Conservation (phyloP, 2,329 filamentous ascomycete genomes). For the Diaporthe sp. region DNA sequence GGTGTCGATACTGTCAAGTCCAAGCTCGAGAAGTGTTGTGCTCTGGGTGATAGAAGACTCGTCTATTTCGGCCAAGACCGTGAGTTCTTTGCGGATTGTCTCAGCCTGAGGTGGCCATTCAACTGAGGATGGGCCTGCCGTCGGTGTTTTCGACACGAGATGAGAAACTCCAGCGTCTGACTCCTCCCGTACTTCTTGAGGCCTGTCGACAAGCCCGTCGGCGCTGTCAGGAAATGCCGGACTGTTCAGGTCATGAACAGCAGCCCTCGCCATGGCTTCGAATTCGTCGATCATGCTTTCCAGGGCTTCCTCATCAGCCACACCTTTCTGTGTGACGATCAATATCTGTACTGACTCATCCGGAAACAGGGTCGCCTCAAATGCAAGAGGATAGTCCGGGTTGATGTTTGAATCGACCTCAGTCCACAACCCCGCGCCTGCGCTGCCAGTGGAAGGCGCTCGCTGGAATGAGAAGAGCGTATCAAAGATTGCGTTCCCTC, state of each 20-base stretch:
- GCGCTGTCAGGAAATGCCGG: constrained; percentile 28
- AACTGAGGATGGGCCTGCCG: constrained; percentile 54
- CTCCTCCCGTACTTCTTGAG: neutral
- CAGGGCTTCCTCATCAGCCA: constrained; percentile 52
- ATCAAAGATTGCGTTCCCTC: constrained; percentile 78
- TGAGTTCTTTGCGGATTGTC: constrained; percentile 73
- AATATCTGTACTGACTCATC: constrained; percentile 67
- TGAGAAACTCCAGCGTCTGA: neutral
- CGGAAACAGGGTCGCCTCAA: constrained; percentile 75
- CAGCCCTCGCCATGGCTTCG: constrained; percentile 47
- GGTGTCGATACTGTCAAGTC: constrained; percentile 91
- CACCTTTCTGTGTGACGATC: constrained; percentile 68
- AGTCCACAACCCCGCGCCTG: constrained; percentile 64
- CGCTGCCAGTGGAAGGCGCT: constrained; percentile 50
- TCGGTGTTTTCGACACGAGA: neutral
- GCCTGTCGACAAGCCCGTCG: neutral
- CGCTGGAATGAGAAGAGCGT: constrained; percentile 86
- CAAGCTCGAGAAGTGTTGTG: constrained; percentile 83
- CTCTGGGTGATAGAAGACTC: constrained; percentile 65
- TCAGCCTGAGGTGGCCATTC: constrained; percentile 70
- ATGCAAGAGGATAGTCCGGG: constrained; percentile 81
- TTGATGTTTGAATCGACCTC: constrained; percentile 61
- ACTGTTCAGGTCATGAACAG: constrained; percentile 43
- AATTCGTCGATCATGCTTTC: constrained; percentile 57
- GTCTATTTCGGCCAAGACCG: constrained; percentile 69